Base-by-base conservation (phyloP, 2,329 filamentous ascomycete genomes). In the Fusarium ambrosium region DNA sequence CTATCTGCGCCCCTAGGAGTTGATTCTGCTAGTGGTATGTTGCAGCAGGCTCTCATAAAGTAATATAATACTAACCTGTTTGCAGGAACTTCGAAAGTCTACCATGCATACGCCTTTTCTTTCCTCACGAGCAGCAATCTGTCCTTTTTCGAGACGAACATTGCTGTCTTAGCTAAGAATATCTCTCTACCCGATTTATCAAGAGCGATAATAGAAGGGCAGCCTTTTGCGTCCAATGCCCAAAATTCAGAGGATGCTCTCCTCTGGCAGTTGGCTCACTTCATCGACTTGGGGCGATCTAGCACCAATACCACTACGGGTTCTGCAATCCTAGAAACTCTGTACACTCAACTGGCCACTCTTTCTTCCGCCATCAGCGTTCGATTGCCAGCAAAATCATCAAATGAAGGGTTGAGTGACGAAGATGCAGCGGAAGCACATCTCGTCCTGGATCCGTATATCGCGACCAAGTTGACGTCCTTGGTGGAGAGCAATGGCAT, bases 401-500 rank as follows among this genome's bases (percentile, higher is more conserved):
- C 62, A 4, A 20, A 59, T 20, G 72, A 73, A 4, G 20, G 61
- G 8, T 60, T 66, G 4, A 69, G 68, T 16, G 62, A 73, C 6
- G 64, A 70, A 10, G 72, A 79, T 14, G 37, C 55, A n/a, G 59
- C 67, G 24, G 73, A 74, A 7, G 75, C 76, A n/a, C 63, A 64
- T n/a, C 53, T 76, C 10, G 56, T 74, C 34, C 77, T 91, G 18
- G 83, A 88, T 72, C 77, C 86, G 0, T 93, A 95, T 78, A 83
- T 97, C 14, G 88, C 88, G 56, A 85, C 88, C 1, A 90, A 95
- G 76, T 85, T 98, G 3, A 82, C 89, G 18, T 93, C 92, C 11
- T 85, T 98, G 9, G 90, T 97, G 36, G 92, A 95, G 71, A 90
- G 94, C 80, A 88, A 92, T 51, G 94, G 93, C 43, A 93, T 98